phyloP scores from a whole-genome alignment of 495 filamentous ascomycete genomes.

The Letharia lupina region DNA sequence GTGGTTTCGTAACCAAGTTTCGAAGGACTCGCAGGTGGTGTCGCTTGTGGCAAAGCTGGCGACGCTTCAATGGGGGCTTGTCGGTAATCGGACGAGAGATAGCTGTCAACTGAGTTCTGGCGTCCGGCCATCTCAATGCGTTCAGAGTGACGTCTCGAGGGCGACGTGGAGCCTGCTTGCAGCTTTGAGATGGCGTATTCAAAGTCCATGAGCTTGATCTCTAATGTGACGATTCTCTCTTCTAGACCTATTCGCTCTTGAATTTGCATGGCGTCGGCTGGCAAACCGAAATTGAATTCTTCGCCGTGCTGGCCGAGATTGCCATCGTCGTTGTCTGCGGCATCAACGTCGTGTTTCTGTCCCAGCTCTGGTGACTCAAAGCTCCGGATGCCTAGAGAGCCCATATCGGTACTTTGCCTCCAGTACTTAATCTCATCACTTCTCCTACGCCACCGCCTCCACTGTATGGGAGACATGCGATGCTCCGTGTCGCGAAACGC shows the following conservation, averaged over 20 bases:
- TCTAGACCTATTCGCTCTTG: constrained; percentile 42
- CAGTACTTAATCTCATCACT: constrained; percentile 31
- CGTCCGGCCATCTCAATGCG: constrained; percentile 4
- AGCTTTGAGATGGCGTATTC: constrained; percentile 48
- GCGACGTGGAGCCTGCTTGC: constrained; percentile 29
- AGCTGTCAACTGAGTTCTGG: constrained; percentile 14
- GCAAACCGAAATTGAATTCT: constrained; percentile 36
- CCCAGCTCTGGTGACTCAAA: constrained; percentile 11
- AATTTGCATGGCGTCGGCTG: constrained; percentile 38
- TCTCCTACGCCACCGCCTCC: constrained; percentile 29
- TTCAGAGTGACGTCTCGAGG: constrained; percentile 15
- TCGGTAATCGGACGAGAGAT: constrained; percentile 11
- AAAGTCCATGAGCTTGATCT: constrained; percentile 48
- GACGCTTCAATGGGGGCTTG: constrained; percentile 15
- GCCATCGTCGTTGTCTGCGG: constrained; percentile 30
- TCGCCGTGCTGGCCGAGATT: constrained; percentile 29
- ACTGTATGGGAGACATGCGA: constrained; percentile 33
- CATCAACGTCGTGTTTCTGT: constrained; percentile 23
- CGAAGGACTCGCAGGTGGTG: constrained; percentile 16
- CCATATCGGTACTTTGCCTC: constrained; percentile 27
- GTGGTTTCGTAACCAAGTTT: constrained; percentile 11
- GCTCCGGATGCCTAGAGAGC: constrained; percentile 6
- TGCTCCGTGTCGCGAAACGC: constrained; percentile 28
- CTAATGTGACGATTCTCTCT: constrained; percentile 44
- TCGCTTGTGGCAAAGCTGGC: constrained; percentile 13